Conservation (phyloP, 2,329 filamentous ascomycete genomes). For the Ophiostoma sp. region DNA sequence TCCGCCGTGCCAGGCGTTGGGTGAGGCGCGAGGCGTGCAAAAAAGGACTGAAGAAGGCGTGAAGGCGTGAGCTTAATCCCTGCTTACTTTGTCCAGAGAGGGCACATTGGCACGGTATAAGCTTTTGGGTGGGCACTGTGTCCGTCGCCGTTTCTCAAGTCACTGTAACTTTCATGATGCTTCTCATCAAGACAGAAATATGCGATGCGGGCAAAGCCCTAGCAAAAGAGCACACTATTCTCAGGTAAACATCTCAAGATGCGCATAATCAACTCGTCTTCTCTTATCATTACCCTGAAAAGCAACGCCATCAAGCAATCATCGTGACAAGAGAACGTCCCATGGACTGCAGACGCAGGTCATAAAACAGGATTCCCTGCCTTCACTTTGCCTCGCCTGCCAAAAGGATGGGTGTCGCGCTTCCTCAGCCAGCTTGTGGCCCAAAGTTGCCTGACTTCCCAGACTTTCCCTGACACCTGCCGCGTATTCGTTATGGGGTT, state of each 20-base stretch:
- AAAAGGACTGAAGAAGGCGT: too few relatives aligned
- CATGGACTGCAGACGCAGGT: not conserved
- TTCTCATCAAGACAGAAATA: too few relatives aligned
- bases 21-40: not conserved
- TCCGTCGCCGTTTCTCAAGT: not conserved
- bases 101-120: not conserved
- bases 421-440: not conserved
- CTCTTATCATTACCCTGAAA: not conserved
- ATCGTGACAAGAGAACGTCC: not conserved
- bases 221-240: too few relatives aligned
- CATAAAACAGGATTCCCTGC: conserved; percentile 4
- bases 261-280: not conserved
- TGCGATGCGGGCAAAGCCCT: too few relatives aligned
- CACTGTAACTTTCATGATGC: not conserved
- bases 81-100: not conserved
- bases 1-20: too few relatives aligned
- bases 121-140: not conserved
- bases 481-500: not conserved
- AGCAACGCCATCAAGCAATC: not conserved
- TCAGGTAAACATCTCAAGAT: too few relatives aligned
- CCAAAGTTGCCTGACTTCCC: not conserved
- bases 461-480: not conserved
- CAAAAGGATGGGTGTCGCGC: conserved; percentile 8
- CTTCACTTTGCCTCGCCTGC: too few relatives aligned
- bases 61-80: conserved; percentile 1